These are phyloP conservation scores for Cyamopsis tetragonoloba DNA, from an alignment of 306 rosid species.

Conservation along the genomic window DNA sequence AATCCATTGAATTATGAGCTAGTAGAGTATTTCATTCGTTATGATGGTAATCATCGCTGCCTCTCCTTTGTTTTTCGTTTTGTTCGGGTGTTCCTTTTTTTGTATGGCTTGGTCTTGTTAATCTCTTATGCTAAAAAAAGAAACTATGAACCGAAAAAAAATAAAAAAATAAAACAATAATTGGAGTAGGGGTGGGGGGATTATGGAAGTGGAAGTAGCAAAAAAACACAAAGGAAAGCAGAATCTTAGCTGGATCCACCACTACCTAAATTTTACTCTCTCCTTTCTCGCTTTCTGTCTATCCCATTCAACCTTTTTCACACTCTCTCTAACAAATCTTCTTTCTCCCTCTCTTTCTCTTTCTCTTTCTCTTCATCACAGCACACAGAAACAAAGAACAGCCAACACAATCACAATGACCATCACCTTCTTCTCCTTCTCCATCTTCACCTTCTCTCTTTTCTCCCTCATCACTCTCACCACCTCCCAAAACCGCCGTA, in stretches of 20 bases:
- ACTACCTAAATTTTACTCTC: slow-evolving; percentile 23
- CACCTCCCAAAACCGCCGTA: slow-evolving; percentile 30
- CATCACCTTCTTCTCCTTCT: slow-evolving; percentile 20
- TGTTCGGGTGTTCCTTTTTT: no score
- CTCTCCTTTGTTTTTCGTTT: no score
- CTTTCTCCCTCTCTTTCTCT: not conserved
- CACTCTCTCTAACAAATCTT: not conserved
- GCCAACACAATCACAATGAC: slow-evolving; percentile 37
- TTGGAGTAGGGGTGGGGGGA: not conserved
- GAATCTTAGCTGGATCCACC: slow-evolving; percentile 91
- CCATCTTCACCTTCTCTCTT: not conserved
- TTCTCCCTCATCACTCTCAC: not conserved
- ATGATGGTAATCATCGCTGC: no score
- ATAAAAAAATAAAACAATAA: not conserved
- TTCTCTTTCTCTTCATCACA: not conserved
- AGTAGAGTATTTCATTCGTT: no score
- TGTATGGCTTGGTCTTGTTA: no score
- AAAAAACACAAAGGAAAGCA: not conserved
- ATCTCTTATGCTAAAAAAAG: not conserved
- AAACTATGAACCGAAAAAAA: not conserved
- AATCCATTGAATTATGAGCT: no score
- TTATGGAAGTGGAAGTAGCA: not conserved
- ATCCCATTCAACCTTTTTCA: slow-evolving; percentile 8
- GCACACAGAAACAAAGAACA: not conserved
- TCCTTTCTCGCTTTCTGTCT: not conserved